Evolutionary conservation across 768 basidiomycete species (phyloP).

Genomic region (Termitomyces sp.): DNA sequence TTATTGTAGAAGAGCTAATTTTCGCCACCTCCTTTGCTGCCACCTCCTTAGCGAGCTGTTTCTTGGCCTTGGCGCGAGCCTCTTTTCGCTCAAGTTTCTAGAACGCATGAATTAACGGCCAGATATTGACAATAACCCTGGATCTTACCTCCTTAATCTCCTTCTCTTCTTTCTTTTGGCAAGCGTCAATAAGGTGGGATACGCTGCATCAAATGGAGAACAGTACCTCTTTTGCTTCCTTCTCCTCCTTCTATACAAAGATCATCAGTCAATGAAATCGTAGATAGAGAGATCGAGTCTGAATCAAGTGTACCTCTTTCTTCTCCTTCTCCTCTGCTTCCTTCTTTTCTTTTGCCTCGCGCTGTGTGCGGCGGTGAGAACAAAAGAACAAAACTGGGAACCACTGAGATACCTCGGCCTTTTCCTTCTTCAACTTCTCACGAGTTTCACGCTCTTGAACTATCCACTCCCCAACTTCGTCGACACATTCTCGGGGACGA

Average conservation of each 20-base stretch:
- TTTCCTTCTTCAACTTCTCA: constrained; percentile 81
- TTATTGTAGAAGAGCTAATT: constrained; percentile 30
- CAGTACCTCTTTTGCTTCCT: constrained; percentile 41
- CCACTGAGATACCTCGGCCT: constrained; percentile 38
- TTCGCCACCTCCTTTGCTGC: constrained; percentile 21
- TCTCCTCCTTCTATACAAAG: constrained; percentile 30
- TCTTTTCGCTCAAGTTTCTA: constrained; percentile 55
- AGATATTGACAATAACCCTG: not conserved
- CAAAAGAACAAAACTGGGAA: constrained; percentile 1
- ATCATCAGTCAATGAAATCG: constrained; percentile 1
- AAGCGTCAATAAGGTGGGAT: constrained; percentile 3
- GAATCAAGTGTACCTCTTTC: constrained; percentile 31
- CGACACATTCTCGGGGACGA: constrained; percentile 80
- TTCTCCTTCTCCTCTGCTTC: constrained; percentile 63
- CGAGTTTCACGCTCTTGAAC: constrained; percentile 77
- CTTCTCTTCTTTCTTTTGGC: constrained; percentile 44
- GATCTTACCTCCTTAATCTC: constrained; percentile 47
- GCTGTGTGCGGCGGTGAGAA: constrained; percentile 35
- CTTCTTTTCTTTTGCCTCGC: constrained; percentile 75
- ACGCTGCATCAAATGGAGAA: not conserved
- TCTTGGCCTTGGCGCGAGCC: constrained; percentile 49
- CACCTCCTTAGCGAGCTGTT: constrained; percentile 18
- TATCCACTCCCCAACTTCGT: constrained; percentile 75
- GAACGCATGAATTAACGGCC: constrained; percentile 1
- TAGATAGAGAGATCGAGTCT: not conserved